phyloP scores from a whole-genome alignment of 345 rosid species.

The Eucalyptus regnans region DNA sequence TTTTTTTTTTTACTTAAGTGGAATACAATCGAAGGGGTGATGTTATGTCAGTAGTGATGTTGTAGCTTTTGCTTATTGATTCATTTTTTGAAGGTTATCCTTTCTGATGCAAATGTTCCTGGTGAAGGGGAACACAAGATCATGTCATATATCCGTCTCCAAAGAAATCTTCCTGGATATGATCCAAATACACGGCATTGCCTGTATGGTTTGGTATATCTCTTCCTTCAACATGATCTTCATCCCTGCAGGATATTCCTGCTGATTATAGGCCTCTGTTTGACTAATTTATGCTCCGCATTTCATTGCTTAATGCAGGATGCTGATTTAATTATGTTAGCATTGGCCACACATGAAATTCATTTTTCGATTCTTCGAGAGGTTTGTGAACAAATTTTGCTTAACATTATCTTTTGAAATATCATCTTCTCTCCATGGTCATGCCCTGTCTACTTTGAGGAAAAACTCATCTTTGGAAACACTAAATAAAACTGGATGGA shows the following conservation, averaged over 20 bases:
- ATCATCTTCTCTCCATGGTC: background rate
- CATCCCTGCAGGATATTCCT: background rate
- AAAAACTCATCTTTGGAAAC: background rate
- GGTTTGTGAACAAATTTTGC: conserved; percentile 23
- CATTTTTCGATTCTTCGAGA: conserved; percentile 95
- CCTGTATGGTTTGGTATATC: conserved; percentile 88
- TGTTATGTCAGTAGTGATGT: background rate
- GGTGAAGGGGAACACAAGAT: conserved; percentile 99
- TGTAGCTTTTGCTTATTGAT: background rate
- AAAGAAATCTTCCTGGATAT: conserved; percentile 81
- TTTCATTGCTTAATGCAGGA: conserved; percentile 42
- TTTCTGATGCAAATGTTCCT: conserved; percentile 98
- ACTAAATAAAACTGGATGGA: background rate
- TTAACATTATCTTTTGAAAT: background rate
- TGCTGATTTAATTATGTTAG: conserved; percentile 96
- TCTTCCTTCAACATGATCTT: conserved; percentile 4
- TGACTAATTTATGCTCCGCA: background rate
- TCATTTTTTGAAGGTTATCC: conserved; percentile 64
- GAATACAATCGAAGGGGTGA: background rate
- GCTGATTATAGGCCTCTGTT: background rate
- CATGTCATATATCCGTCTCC: conserved; percentile 84
- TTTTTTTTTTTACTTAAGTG: background rate
- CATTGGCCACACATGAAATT: conserved; percentile 89
- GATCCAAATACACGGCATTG: conserved; percentile 91
- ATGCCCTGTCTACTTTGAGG: background rate